phyloP scores from a whole-genome alignment of 768 basidiomycete genomes.

The Russula olivacea region DNA sequence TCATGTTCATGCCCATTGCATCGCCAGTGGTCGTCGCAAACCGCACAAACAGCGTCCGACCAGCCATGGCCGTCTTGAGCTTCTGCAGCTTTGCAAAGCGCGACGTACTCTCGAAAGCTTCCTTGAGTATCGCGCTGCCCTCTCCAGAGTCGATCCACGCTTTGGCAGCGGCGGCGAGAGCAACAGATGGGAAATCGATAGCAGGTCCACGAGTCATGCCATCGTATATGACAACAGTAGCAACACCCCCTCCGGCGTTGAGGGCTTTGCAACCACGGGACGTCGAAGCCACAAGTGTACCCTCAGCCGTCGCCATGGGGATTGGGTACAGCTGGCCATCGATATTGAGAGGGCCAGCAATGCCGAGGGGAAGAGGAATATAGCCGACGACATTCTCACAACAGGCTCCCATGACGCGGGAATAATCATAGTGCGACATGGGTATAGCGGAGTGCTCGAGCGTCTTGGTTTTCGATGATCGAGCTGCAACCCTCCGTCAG shows the following conservation, averaged over 20 bases:
- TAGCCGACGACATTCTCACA: slow-evolving; percentile 99
- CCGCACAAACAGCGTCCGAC: slow-evolving; percentile 86
- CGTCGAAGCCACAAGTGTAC: slow-evolving; percentile 94
- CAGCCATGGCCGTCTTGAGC: slow-evolving; percentile 87
- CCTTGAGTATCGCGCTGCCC: slow-evolving; percentile 68
- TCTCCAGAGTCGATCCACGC: slow-evolving; percentile 82
- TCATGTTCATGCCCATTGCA: slow-evolving; percentile 99
- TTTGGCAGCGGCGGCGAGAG: slow-evolving; percentile 75
- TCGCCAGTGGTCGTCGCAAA: slow-evolving; percentile 95
- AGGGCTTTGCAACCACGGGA: slow-evolving; percentile 98
- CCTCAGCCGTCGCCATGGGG: slow-evolving; percentile 99
- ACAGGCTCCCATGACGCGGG: slow-evolving; percentile 89
- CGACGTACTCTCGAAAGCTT: slow-evolving; percentile 91
- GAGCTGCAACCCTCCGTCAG: slow-evolving; percentile 45
- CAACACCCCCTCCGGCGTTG: slow-evolving; percentile 92
- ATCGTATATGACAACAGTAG: slow-evolving; percentile 86
- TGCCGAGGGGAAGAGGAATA: slow-evolving; percentile 92
- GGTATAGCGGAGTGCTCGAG: slow-evolving; percentile 83
- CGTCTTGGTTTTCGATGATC: slow-evolving; percentile 76
- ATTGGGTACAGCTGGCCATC: slow-evolving; percentile 83
- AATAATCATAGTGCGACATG: slow-evolving; percentile 84
- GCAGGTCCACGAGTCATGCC: slow-evolving; percentile 99
- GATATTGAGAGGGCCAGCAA: slow-evolving; percentile 91
- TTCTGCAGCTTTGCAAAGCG: slow-evolving; percentile 83
- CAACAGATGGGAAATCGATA: slow-evolving; percentile 84